Conservation (phyloP, 352 stramenopile species). For the Globisporangium paddicum region DNA sequence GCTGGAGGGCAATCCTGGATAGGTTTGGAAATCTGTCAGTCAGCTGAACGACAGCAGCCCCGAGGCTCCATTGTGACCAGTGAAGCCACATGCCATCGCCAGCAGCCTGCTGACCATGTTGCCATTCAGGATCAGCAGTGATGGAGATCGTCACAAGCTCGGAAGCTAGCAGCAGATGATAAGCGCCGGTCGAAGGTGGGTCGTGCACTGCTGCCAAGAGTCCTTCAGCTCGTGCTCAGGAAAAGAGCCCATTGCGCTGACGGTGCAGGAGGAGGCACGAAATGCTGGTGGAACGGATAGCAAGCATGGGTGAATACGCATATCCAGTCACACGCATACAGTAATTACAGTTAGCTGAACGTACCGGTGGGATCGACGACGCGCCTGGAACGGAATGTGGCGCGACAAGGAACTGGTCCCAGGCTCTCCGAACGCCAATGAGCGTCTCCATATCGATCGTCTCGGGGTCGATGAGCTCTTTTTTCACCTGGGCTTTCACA, state of each 20-base stretch:
- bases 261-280: slow-evolving; percentile 7
- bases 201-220: not conserved
- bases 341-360: not conserved
- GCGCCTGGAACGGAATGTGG: slow-evolving; percentile 13
- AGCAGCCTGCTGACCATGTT: too few relatives aligned
- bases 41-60: not conserved
- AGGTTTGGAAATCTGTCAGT: not conserved
- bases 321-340: not conserved
- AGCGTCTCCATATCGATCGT: slow-evolving; percentile 30
- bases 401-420: slow-evolving; percentile 22
- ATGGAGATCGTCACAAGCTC: not conserved
- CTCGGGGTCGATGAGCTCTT: slow-evolving; percentile 21
- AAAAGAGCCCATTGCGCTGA: slow-evolving; percentile 9
- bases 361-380: slow-evolving; percentile 30
- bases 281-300: slow-evolving; percentile 5
- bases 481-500: not conserved
- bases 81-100: too few relatives aligned
- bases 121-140: not conserved
- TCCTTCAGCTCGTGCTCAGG: not conserved
- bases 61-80: too few relatives aligned
- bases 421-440: slow-evolving; percentile 16
- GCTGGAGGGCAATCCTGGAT: not conserved
- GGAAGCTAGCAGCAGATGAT: not conserved
- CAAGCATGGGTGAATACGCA: not conserved
- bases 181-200: not conserved